Base-by-base conservation (phyloP, 208 protist genomes). In the Vickermania spadyakhi region DNA sequence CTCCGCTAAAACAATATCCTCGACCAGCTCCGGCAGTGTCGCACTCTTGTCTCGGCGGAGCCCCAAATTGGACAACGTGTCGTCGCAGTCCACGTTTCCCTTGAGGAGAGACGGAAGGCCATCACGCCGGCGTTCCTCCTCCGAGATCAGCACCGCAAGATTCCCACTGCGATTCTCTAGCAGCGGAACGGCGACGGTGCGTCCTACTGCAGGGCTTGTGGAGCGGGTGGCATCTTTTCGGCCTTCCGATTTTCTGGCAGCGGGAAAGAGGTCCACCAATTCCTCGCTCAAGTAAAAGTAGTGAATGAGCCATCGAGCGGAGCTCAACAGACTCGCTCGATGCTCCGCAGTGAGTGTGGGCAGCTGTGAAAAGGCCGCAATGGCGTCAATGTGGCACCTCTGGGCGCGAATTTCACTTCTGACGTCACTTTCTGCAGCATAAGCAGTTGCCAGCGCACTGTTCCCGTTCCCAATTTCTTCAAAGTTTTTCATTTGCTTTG, bases 251-350 rank as follows among this genome's bases (percentile, higher is more conserved):
- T 45, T 62, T 22, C 22, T 66, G 5, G 73, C 49, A 14, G 58
- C 28, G 1, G 58, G 61, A 60, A 74, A 56, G 3, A 92, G 63
- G 57, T 77, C 66, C 28, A 92, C 77, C 13, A 79, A 65, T 52
- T 86, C 83, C 21, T 79, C 63, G 59, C 82, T 89, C 1, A 91
- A 69, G 72, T 92, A 91, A 69, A 79, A 86, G 64, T 91, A 69
- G 58, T 92, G 82, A 55, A 92, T 77, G 4, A 94, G 71, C 85
- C 88, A 94, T 1, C 80, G 84, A 52, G 84, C 79, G 18, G 80
- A 84, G 49, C 88, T 76, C 27, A 89, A 64, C 1, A 77, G 73
- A 25, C 73, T 72, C 21, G 79, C 66, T 3, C 66, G 59, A 36
- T 66, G 63, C 25, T 89, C 82, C 3, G 66, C 61, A 23, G 62